Evolutionary conservation across 352 stramenopile species (phyloP).

Genomic region (Pythium rishiriense): DNA sequence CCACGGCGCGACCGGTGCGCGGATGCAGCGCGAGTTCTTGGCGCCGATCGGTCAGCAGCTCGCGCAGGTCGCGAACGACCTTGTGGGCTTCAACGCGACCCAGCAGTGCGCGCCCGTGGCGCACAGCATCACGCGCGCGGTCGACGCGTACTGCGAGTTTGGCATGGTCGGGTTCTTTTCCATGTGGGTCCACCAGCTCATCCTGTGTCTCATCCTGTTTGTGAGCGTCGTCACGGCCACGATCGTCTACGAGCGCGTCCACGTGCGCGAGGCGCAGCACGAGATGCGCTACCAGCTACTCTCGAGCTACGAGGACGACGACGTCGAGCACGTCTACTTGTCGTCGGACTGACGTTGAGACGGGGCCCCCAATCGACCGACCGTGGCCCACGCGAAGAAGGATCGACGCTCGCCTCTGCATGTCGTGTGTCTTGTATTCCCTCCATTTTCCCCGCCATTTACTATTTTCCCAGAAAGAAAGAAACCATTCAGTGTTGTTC

Average conservation of each 20-base stretch:
- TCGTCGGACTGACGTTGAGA: constrained; percentile 60
- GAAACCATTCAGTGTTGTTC: too few relatives aligned
- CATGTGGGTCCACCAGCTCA: constrained; percentile 85
- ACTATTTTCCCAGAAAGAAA: too few relatives aligned
- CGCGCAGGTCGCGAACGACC: constrained; percentile 25
- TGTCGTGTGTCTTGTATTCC: too few relatives aligned
- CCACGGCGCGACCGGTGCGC: constrained; percentile 49
- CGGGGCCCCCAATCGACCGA: too few relatives aligned
- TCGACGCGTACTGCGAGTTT: constrained; percentile 72
- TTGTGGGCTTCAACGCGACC: constrained; percentile 40
- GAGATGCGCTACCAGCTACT: constrained; percentile 76
- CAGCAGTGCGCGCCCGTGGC: constrained; percentile 57
- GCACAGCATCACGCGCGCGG: constrained; percentile 44
- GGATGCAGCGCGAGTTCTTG: constrained; percentile 75
- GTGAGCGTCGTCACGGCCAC: constrained; percentile 69
- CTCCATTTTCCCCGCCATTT: neutral
- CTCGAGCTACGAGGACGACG: constrained; percentile 78
- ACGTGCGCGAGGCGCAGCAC: constrained; percentile 54
- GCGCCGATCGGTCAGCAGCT: constrained; percentile 66
- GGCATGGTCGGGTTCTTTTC: constrained; percentile 83
- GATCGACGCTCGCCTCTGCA: too few relatives aligned
- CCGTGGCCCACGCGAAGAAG: too few relatives aligned
- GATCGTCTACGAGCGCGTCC: constrained; percentile 77
- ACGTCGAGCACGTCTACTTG: constrained; percentile 80
- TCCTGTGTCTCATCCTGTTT: constrained; percentile 78